Base-by-base conservation (phyloP, 2,329 filamentous ascomycete species). In the Kalmusia sp. region DNA sequence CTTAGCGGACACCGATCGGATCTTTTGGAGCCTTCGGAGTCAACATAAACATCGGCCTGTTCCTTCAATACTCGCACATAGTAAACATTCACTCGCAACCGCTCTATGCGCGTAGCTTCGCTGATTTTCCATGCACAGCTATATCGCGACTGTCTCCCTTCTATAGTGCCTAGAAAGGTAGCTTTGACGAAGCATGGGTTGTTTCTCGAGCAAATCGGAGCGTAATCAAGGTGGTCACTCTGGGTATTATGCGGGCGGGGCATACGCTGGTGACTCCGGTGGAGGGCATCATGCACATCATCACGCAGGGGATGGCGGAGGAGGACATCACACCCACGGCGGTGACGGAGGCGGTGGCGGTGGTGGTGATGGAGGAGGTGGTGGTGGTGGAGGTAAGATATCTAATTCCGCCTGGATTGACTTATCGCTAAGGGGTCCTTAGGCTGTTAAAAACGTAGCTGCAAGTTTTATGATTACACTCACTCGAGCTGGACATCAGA, bases 331-430 rank as follows among this genome's bases (percentile, higher is more conserved):
- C 39, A 45, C 25, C 1, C 51, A 54, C 30, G 43, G 27, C 15
- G 53, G 53, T n/a, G 53, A 52, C 47, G 53, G 51, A 31, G 58
- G 49, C 22, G 52, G 52, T 6, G 51, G 45, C 21, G 40, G 44
- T 21, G 57, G 54, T 28, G 54, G 52, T 6, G 40, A 33, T 6
- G 38, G 49, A 24, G 52, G 24, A 4, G 55, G 55, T 21, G 54
- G 51, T 35, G 50, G 53, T 7, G 50, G 53, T 21, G 45, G 49
- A 45, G 34, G 43, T 19, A n/a, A n/a, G n/a, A n/a, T n/a, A n/a
- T n/a, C n/a, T n/a, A n/a, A n/a, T n/a, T n/a, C n/a, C n/a, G n/a
- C n/a, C n/a, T n/a, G n/a, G n/a, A n/a, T n/a, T n/a, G n/a, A n/a
- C n/a, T n/a, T n/a, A n/a, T n/a, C n/a, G n/a, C n/a, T n/a, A n/a